Conservation (phyloP, 345 rosid genomes). For the Euphorbia pulcherrima region DNA sequence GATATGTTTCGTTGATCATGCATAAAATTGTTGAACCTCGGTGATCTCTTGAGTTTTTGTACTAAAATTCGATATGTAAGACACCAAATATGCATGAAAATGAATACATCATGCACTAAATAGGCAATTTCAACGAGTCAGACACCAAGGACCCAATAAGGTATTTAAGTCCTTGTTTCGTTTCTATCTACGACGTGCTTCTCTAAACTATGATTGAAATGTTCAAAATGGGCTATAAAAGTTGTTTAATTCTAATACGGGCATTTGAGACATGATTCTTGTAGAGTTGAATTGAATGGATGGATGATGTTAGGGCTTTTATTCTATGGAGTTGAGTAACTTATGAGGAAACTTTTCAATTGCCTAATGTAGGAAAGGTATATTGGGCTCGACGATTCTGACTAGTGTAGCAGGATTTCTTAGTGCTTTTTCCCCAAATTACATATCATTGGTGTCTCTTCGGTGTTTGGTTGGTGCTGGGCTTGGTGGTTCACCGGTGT, state of each 20-base stretch:
- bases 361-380: constrained; percentile 16
- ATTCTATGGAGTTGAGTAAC: not conserved
- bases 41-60: too few relatives aligned
- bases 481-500: constrained; percentile 28
- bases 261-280: not conserved
- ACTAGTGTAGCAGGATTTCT: constrained; percentile 26
- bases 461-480: constrained; percentile 23
- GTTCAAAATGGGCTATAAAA: not conserved
- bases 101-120: too few relatives aligned
- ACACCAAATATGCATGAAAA: too few relatives aligned
- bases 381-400: constrained; percentile 14
- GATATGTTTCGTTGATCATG: too few relatives aligned
- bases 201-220: not conserved
- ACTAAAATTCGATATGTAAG: too few relatives aligned
- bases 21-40: too few relatives aligned
- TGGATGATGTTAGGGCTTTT: not conserved
- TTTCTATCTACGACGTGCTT: not conserved
- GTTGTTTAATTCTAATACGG: not conserved
- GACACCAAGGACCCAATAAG: too few relatives aligned
- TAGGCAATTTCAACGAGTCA: too few relatives aligned
- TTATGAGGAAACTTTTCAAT: not conserved
- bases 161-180: not conserved
- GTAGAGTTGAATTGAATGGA: not conserved
- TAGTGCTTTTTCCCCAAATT: constrained; percentile 28
- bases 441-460: constrained; percentile 18